These are phyloP conservation scores for Pyrus hybrid DNA, from an alignment of 331 rosid species.

Conservation along the genomic window DNA sequence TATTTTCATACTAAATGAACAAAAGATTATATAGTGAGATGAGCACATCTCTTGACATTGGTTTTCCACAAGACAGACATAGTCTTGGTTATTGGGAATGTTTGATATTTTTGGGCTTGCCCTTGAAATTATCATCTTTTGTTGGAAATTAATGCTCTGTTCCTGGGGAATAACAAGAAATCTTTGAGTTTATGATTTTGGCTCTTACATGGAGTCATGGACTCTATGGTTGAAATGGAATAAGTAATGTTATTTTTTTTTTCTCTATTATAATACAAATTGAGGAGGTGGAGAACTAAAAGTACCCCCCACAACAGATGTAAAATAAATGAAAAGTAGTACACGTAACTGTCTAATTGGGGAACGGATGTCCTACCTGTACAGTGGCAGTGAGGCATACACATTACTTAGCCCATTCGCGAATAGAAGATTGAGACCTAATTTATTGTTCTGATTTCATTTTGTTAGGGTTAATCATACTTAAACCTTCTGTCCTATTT, in stretches of 20 bases:
- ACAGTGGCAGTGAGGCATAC: not conserved
- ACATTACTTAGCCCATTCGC: not conserved
- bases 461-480: not conserved
- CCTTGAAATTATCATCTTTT: not conserved
- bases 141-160: not conserved
- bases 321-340: not conserved
- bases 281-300: not conserved
- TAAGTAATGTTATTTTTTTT: not conserved
- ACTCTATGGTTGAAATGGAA: not conserved
- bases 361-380: not conserved
- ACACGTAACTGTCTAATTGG: not conserved
- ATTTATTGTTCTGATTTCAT: not conserved
- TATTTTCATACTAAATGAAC: not conserved
- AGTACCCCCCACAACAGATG: not conserved
- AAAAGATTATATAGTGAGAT: not conserved
- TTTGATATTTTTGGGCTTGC: not conserved
- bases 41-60: not conserved
- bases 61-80: not conserved
- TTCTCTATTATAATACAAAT: not conserved
- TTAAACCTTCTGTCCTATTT: not conserved
- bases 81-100: not conserved
- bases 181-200: not conserved
- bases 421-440: not conserved
- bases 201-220: not conserved
- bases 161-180: not conserved